Conservation (phyloP, 306 rosid species). For the Prosopis cineraria region DNA sequence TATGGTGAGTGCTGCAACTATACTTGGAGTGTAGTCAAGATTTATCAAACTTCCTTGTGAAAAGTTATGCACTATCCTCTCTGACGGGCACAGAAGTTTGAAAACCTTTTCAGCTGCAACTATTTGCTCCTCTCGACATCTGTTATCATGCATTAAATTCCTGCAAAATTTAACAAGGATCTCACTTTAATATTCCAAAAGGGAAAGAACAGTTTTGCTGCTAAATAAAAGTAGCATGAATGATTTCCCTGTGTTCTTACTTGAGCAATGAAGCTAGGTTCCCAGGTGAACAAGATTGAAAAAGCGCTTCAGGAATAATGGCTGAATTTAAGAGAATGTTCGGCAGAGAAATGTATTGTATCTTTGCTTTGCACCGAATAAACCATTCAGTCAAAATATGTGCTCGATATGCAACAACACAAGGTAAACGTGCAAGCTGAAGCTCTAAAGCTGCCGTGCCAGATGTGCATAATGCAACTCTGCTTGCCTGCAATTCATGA, state of each 20-base stretch:
- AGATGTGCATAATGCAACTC: slow-evolving; percentile 83
- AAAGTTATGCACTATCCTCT: slow-evolving; percentile 31
- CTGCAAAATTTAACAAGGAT: slow-evolving; percentile 46
- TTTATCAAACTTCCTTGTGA: slow-evolving; percentile 26
- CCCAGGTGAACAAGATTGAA: slow-evolving; percentile 60
- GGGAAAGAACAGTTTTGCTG: neutral
- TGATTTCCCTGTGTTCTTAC: slow-evolving; percentile 39
- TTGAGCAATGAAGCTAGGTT: slow-evolving; percentile 56
- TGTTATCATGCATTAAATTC: slow-evolving; percentile 48
- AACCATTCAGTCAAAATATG: slow-evolving; percentile 85
- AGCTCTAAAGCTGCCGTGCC: slow-evolving; percentile 85
- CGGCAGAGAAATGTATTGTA: slow-evolving; percentile 76
- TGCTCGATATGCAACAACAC: slow-evolving; percentile 84
- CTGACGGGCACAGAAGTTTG: slow-evolving; percentile 61
- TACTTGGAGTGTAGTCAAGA: slow-evolving; percentile 57
- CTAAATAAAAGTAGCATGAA: neutral
- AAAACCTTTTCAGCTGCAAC: slow-evolving; percentile 63
- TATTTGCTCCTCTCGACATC: slow-evolving; percentile 61
- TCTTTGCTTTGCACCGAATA: slow-evolving; percentile 64
- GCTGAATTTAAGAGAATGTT: slow-evolving; percentile 77
- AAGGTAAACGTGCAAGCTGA: slow-evolving; percentile 87
- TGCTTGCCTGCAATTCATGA: slow-evolving; percentile 69
- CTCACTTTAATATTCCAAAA: neutral
- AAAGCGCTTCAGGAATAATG: slow-evolving; percentile 84
- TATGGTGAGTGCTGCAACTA: slow-evolving; percentile 70